phyloP scores from a whole-genome alignment of 2,329 filamentous ascomycete genomes.

The Thelonectria blattea region DNA sequence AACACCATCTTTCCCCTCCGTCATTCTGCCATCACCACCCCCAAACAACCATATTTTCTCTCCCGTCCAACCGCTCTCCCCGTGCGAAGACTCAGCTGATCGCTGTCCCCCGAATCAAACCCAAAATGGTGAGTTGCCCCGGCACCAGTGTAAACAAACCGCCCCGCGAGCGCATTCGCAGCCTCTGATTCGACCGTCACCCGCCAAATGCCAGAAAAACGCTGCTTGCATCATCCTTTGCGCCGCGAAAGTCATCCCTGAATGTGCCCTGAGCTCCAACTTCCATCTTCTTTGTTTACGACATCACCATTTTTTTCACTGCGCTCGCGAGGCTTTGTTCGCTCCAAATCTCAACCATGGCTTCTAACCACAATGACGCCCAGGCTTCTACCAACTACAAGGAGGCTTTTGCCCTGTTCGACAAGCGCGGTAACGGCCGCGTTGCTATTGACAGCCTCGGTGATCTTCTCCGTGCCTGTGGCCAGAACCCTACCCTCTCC shows the following conservation, averaged over 20 bases:
- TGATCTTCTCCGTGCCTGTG: constrained; percentile 93
- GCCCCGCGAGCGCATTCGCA: constrained; percentile 36
- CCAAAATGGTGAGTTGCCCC: constrained; percentile 49
- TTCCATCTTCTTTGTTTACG: constrained; percentile 8
- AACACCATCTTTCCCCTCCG: constrained; percentile 27
- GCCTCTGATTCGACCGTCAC: constrained; percentile 43
- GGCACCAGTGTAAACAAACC: constrained; percentile 46
- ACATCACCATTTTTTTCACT: constrained; percentile 23
- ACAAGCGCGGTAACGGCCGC: constrained; percentile 97
- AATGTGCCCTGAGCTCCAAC: constrained; percentile 21
- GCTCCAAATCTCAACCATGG: constrained; percentile 44
- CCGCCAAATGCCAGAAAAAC: constrained; percentile 26
- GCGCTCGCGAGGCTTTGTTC: constrained; percentile 13
- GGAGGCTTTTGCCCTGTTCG: constrained; percentile 99
- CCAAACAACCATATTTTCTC: background rate
- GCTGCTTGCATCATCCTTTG: constrained; percentile 29
- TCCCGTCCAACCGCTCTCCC: constrained; percentile 6
- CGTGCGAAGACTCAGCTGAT: constrained; percentile 21
- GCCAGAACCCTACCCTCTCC: constrained; percentile 93
- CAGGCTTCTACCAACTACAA: constrained; percentile 97
- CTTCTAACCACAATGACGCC: constrained; percentile 59
- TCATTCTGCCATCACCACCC: background rate
- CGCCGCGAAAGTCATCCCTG: constrained; percentile 20
- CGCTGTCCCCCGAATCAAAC: constrained; percentile 27
- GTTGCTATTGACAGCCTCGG: constrained; percentile 86